Base-by-base conservation (phyloP, 768 basidiomycete species). In the Thelephora ganbajun region DNA sequence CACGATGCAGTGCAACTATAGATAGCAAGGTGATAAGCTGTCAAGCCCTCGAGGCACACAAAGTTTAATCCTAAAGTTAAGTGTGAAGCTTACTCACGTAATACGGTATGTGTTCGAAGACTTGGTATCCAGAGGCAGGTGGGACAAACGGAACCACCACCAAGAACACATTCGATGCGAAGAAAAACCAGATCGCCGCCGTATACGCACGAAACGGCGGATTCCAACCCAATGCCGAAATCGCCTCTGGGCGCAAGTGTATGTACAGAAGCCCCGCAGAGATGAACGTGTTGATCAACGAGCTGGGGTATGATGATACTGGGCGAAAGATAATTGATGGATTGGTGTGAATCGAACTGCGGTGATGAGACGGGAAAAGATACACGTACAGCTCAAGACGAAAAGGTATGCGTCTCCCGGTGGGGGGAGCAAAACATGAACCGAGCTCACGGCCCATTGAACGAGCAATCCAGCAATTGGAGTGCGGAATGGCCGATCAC, bases 351-450 rank as follows among this genome's bases (percentile, higher is more conserved):
- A 16, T 5, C 14, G 19, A 19, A 11, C 26, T 14, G 7, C 4
- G 11, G 20, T 33, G 19, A 33, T 33, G n/a, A n/a, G n/a, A n/a
- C n/a, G 9, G 33, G 12, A 11, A 42, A 18, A 11, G 43, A 26
- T 2, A 14, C 18, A 59, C 80, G 51, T 45, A 80, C 83, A 57
- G 55, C 75, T 81, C 48, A 83, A 68, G 54, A 79, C 69, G 61
- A 88, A 84, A 26, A 77, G 67, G 56, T 83, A 88, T 0, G 80
- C 81, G 53, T 87, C 84, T 2, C 86, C 83, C 0, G 80, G 71
- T 0, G 84, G 85, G 0, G 79, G 68, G 1, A 68, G 67, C 5
- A 76, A 54, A 43, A 81, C 64, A 48, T 82, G 65, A 11, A 70
- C 53, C 18, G 73, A 69, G 0, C 80, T 82, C 13, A 83, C 56